Evolutionary conservation across 2,329 filamentous ascomycete genomes (phyloP).

Genomic region (Arthrobotrys sinensis): DNA sequence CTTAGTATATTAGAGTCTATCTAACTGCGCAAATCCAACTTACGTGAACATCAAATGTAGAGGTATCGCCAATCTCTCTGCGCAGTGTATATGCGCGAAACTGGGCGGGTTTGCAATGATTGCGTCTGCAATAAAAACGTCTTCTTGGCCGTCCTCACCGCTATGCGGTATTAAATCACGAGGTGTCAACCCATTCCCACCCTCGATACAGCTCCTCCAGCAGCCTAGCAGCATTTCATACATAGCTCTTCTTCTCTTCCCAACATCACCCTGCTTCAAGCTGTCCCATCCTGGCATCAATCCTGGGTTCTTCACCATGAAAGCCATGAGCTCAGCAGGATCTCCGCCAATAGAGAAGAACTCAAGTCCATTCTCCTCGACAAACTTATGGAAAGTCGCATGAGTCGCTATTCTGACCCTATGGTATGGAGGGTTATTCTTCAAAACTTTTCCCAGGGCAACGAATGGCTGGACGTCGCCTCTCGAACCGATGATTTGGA

Average conservation of each 20-base stretch:
- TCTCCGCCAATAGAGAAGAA: constrained; percentile 85
- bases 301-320: constrained; percentile 91
- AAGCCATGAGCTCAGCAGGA: constrained; percentile 83
- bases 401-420: constrained; percentile 83
- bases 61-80: constrained; percentile 81
- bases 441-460: constrained; percentile 80
- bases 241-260: constrained; percentile 80
- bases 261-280: constrained; percentile 82
- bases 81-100: constrained; percentile 82
- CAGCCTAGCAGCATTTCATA: constrained; percentile 85
- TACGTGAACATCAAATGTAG: constrained; percentile 92
- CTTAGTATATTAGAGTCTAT: constrained; percentile 9
- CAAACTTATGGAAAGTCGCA: constrained; percentile 77
- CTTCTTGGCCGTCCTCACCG: constrained; percentile 61
- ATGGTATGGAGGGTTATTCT: constrained; percentile 78
- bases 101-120: constrained; percentile 85
- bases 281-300: constrained; percentile 87
- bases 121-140: constrained; percentile 81
- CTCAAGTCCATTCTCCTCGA: constrained; percentile 79
- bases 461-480: constrained; percentile 87
- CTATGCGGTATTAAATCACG: constrained; percentile 60
- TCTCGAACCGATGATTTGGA: constrained; percentile 85
- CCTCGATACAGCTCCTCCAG: constrained; percentile 88
- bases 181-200: constrained; percentile 65
- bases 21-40: constrained; percentile 66